Percentiles rank a stretch among this genome's conserved stretches.
Conservation (phyloP, 306 rosid species). For the Vigna radiata region DNA sequence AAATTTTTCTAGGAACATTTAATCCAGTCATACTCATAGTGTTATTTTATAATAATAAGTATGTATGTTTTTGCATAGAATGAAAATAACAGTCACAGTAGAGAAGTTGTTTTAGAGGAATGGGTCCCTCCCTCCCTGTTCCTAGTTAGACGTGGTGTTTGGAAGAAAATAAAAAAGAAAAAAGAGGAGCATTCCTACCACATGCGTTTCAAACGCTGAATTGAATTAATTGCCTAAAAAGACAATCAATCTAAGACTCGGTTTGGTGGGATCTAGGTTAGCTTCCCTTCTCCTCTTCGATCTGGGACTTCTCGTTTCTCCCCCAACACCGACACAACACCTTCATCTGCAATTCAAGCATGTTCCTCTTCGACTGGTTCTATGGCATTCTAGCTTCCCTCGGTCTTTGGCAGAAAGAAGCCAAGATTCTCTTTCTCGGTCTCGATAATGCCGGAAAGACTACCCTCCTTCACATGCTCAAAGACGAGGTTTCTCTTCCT, state of each 20-base stretch:
- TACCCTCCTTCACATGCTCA: slow-evolving; percentile 90
- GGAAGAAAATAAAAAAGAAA: background rate
- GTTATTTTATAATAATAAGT: too few species aligned
- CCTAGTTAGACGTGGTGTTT: slow-evolving; percentile 4
- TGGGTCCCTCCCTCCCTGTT: background rate
- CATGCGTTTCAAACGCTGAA: slow-evolving; percentile 15
- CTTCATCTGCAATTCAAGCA: slow-evolving; percentile 23
- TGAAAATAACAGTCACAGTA: background rate
- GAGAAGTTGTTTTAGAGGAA: background rate
- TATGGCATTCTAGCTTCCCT: slow-evolving; percentile 85
- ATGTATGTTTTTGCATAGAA: too few species aligned
- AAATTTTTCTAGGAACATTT: too few species aligned
- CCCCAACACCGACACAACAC: background rate
- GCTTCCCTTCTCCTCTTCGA: slow-evolving; percentile 23
- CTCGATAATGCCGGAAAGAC: slow-evolving; percentile 94
- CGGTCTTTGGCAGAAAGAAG: slow-evolving; percentile 89
- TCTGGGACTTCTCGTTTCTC: slow-evolving; percentile 23
- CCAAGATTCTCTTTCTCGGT: slow-evolving; percentile 83
- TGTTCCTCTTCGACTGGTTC: slow-evolving; percentile 89
- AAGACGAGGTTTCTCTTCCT: slow-evolving; percentile 63
- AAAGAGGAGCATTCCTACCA: slow-evolving; percentile 4
- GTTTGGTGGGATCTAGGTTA: slow-evolving; percentile 42
- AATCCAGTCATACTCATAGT: too few species aligned
- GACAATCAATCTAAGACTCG: slow-evolving; percentile 40
- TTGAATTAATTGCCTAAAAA: slow-evolving; percentile 25